Evolutionary conservation across 306 rosid species (phyloP), one percentile per base, ranked within the genome.

Genomic region (Psophocarpus tetragonolobus): DNA sequence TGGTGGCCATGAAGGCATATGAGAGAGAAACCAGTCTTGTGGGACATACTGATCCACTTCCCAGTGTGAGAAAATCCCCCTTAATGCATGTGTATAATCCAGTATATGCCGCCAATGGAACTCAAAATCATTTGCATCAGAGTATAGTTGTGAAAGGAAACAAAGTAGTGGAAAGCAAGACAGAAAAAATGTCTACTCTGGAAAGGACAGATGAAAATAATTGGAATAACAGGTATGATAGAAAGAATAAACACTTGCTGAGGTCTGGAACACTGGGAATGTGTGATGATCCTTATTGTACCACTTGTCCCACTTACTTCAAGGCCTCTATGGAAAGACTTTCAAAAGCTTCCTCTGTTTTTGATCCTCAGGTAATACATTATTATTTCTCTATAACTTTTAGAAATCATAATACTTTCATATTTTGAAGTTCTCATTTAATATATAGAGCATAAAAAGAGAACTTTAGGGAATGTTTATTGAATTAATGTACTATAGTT

Each of bases 281-380:
- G 96, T 93, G 97, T 81, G 82, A 85, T 81, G 97, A 93, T 85
- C 98, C 98, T 78, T 91, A 87, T 77, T 94, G 98, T 74, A 91
- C 96, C 8, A 81, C 89, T 38, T 93, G 97, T 79, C 97, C 97
- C 60, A 79, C 91, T 57, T 77, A 71, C 61, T 79, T 80, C 87
- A 87, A 65, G 78, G 45, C 79, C 24, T 27, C 87, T 78, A 86
- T 74, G 73, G 87, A 27, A 47, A 87, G 81, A 58, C 53, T 62
- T n/a, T 12, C 79, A 21, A 91, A 75, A 81, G 45, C 80, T 38
- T 84, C 88, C 0, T 35, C 71, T 45, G 36, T 86, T 21, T 87
- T 89, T 79, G 92, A 91, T 61, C 68, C 88, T 45, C 79, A 84
- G 89, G 98, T 91, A 47, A 75, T 68, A 67, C 10, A 65, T 54